Evolutionary conservation across 495 filamentous ascomycete genomes (phyloP).

Genomic region (Trichoderma gamsii): DNA sequence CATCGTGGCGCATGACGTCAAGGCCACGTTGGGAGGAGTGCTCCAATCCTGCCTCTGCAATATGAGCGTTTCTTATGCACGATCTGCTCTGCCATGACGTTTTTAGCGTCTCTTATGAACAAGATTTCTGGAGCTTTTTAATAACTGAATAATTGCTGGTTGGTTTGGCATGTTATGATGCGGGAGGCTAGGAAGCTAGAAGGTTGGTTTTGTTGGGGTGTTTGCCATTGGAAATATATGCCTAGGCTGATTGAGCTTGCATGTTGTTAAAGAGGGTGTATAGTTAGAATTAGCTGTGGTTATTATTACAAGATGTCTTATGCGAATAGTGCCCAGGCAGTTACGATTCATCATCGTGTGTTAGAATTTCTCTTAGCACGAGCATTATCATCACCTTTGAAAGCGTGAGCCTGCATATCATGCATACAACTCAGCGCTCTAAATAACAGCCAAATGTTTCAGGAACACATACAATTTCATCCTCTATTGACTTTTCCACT

Average conservation of each 20-base stretch:
- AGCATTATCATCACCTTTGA: no score
- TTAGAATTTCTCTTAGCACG: no score
- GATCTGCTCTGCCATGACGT: not conserved
- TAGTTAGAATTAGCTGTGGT: not conserved
- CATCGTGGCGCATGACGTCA: conserved; percentile 14
- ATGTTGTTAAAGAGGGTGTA: not conserved
- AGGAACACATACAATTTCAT: no score
- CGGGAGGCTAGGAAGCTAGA: not conserved
- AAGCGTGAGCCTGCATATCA: no score
- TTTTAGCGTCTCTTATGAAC: not conserved
- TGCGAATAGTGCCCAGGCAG: no score
- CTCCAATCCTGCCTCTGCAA: not conserved
- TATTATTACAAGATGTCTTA: no score
- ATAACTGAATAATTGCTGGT: not conserved
- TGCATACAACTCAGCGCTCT: no score
- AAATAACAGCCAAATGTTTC: no score
- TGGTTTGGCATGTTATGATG: not conserved
- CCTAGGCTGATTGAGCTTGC: not conserved
- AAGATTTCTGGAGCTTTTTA: not conserved
- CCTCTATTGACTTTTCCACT: not conserved
- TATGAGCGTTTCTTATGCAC: not conserved
- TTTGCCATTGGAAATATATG: not conserved
- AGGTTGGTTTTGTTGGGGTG: not conserved
- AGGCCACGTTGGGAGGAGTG: not conserved
- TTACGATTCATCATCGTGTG: no score